Conservation (phyloP, 2,329 filamentous ascomycete species). For the Cryphonectria radicalis region DNA sequence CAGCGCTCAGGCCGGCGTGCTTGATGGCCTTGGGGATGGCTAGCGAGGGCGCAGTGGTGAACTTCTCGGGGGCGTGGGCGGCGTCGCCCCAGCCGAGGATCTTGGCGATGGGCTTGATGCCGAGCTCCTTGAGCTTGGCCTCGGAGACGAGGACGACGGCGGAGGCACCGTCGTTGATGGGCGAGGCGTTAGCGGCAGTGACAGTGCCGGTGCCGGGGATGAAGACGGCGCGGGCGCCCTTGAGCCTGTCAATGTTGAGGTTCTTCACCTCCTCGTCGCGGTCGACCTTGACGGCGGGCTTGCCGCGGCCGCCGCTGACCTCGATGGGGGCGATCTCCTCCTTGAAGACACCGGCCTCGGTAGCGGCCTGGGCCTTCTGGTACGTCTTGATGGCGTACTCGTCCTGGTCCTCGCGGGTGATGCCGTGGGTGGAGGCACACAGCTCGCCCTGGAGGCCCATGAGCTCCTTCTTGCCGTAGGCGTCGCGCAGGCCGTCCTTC, state of each 20-base stretch:
- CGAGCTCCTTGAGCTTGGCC: constrained; percentile 89
- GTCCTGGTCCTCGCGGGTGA: constrained; percentile 86
- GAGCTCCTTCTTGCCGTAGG: constrained; percentile 89
- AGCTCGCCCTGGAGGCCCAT: constrained; percentile 95
- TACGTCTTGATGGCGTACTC: constrained; percentile 95
- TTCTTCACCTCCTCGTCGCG: constrained; percentile 97
- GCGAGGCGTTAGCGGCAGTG: constrained; percentile 94
- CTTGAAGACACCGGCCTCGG: constrained; percentile 78
- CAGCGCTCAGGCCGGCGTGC: constrained; percentile 81
- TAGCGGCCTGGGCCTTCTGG: constrained; percentile 87
- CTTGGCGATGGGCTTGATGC: constrained; percentile 90
- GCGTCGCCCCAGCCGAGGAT: constrained; percentile 98
- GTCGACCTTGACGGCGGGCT: constrained; percentile 79
- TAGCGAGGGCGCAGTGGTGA: constrained; percentile 90
- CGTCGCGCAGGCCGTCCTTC: constrained; percentile 93
- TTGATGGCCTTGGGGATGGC: constrained; percentile 97
- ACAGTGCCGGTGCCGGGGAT: constrained; percentile 82
- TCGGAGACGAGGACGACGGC: constrained; percentile 94
- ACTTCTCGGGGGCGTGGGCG: constrained; percentile 87
- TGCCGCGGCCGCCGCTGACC: constrained; percentile 85
- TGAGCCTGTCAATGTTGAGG: constrained; percentile 82
- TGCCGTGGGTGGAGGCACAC: constrained; percentile 80
- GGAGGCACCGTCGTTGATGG: constrained; percentile 91
- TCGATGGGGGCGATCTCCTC: constrained; percentile 89
- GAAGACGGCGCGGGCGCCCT: constrained; percentile 83